Base-by-base conservation (phyloP, 345 rosid genomes). In the Raphanus sativus region DNA sequence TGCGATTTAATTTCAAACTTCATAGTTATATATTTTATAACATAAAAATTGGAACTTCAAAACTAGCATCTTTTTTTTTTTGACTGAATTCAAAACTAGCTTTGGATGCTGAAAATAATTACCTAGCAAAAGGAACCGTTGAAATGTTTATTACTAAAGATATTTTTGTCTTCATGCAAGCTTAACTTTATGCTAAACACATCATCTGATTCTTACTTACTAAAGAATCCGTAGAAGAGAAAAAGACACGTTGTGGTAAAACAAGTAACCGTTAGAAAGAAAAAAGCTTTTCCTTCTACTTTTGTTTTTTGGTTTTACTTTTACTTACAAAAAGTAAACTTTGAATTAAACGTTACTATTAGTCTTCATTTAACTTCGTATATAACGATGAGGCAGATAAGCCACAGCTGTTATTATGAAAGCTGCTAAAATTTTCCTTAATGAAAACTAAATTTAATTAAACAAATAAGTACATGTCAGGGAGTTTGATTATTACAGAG, bases 261-360 rank as follows among this genome's bases (percentile, higher is more conserved):
- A 56, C 15, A 50, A 33, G 70, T 74, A 65, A 74, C 77, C 77
- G 77, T 74, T 74, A 34, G 64, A 72, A 62, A 7, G 42, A 6
- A 52, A 73, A 64, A 32, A 40, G 17, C 28, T 8, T 71, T 63
- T 13, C 67, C 3, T 45, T 64, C 63, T n/a, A 52, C 64, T 63
- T 58, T 58, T 69, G 29, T 5, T 25, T 15, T 67, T 28, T 45
- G 6, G 45, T 59, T 59, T 73, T 50, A 17, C 62, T 59, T 59
- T 73, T 50, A 17, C 62, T 48, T 17, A 15, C 13, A 9, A n/a
- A 62, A 62, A 72, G 32, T 17, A 62, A 72, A 62, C 52, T 61
- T 61, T 67, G 61, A 72, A 29, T 4, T 29, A 62, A 45, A 62
- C 45, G 17, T 48, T 48, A 12, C 5, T 12, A 28, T 28, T 28